These are phyloP conservation scores for Sporothrix inflata DNA, from an alignment of 2,329 filamentous ascomycete genomes.

Conservation along the genomic window DNA sequence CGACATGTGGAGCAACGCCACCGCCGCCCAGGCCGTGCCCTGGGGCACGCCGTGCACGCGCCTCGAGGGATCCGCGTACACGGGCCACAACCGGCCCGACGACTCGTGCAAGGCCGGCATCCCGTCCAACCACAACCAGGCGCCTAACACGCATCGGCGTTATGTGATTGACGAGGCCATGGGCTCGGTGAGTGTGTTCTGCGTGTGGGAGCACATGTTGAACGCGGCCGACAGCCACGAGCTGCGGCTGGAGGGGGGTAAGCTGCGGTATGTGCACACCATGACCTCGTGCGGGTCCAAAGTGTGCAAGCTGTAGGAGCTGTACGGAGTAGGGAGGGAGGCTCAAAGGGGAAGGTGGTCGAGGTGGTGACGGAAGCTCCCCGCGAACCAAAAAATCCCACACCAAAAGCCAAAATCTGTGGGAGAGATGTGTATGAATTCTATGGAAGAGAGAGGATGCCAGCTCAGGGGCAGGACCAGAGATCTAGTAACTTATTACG, in stretches of 20 bases:
- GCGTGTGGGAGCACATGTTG: conserved; percentile 32
- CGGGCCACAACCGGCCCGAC: conserved; percentile 29
- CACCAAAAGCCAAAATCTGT: too few species aligned
- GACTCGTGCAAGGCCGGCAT: conserved; percentile 38
- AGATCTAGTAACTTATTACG: too few species aligned
- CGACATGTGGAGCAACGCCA: conserved; percentile 42
- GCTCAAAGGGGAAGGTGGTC: neutral
- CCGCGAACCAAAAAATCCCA: too few species aligned
- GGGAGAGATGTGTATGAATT: too few species aligned
- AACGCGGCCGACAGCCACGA: conserved; percentile 31
- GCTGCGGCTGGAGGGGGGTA: conserved; percentile 30
- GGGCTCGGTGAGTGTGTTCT: conserved; percentile 37
- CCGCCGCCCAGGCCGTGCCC: conserved; percentile 39
- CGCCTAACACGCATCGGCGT: conserved; percentile 36
- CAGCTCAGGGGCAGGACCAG: too few species aligned
- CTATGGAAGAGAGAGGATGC: too few species aligned
- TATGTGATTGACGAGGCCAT: conserved; percentile 39
- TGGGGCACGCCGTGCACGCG: conserved; percentile 45
- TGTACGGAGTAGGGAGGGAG: neutral
- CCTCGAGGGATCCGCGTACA: conserved; percentile 38
- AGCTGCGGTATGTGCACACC: conserved; percentile 32
- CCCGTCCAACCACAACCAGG: conserved; percentile 35
- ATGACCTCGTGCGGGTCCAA: conserved; percentile 31
- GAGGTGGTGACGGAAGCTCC: neutral
- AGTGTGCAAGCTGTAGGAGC: conserved; percentile 23